A percentile compares a stretch with the other conserved stretches of the same genome.
Conservation (phyloP, 208 protist genomes). For the Leishmania tarentolae region DNA sequence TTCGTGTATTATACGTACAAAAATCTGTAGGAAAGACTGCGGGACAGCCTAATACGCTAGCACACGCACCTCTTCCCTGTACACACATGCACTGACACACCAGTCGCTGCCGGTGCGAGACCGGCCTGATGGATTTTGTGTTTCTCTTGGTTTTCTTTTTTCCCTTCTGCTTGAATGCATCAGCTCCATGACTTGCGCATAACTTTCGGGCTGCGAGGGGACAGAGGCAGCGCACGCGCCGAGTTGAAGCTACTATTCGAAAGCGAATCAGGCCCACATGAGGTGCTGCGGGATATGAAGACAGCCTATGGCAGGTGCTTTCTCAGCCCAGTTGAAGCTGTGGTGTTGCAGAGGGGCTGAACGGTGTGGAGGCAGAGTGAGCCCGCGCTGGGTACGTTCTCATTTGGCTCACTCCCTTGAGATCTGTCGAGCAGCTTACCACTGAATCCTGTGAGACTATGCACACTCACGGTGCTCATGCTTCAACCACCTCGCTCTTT, state of each 20-base stretch:
- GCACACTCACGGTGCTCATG: neutral
- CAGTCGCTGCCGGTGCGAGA: neutral
- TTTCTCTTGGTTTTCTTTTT: neutral
- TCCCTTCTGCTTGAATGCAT: neutral
- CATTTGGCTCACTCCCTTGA: neutral
- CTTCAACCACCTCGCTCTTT: conserved; percentile 1
- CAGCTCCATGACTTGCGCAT: neutral
- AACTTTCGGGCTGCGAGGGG: neutral
- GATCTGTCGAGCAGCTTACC: neutral
- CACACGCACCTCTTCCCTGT: neutral
- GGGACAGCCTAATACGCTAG: neutral
- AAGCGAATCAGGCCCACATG: neutral
- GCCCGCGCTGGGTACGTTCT: neutral
- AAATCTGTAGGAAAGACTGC: neutral
- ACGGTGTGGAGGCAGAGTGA: neutral
- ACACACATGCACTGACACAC: neutral
- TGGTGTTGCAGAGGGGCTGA: neutral
- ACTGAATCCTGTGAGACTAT: no score
- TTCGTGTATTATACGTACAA: conserved; percentile 1
- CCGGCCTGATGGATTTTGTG: neutral
- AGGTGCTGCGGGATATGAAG: neutral
- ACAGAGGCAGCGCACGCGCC: neutral
- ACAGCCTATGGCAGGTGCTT: neutral
- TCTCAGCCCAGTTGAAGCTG: neutral
- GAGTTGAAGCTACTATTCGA: neutral